Base-by-base conservation (phyloP, 129 eudicot genomes). In the Pseudognaphalium luteoalbum region DNA sequence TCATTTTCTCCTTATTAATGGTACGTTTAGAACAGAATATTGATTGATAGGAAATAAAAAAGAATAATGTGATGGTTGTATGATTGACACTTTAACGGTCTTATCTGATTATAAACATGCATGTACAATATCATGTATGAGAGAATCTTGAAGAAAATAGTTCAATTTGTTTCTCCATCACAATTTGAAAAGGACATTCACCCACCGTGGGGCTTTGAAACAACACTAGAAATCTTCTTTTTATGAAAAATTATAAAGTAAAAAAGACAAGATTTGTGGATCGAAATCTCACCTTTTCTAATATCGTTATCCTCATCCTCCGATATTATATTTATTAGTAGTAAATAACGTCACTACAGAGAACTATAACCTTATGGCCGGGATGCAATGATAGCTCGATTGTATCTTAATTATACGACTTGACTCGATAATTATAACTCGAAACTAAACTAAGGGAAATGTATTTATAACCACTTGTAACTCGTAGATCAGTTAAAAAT, bases 151-250 rank as follows among this genome's bases (percentile, higher is more conserved):
- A 75, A 9, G 16, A 47, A 65, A 70, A 21, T 34, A 32, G 25
- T 41, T 79, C 1, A 25, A 25, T 25, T 25, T 25, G 28, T 25
- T 25, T 66, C 72, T 7, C 44, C 57, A 20, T 59, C 6, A 79
- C 25, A 72, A 44, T 16, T 4, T 66, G 80, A 64, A 72, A 78
- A 59, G 30, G 80, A 73, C 61, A 61, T 51, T 62, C 78, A 72
- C 86, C 86, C 69, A 77, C 80, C 82, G 82, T 82, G 82, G 68
- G 85, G 82, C 75, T 76, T 44, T 51, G 70, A 51, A 32, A 2
- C 20, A 66, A 34, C 28, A 25, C 28, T 42, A 76, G 59, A 71
- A 30, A 83, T 32, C 86, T 39, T 52, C 83, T 82, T 82, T 82
- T 67, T n/a, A 77, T 68, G 68, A 11, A 78, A 75, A 47, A 62